Percentiles rank a stretch among this genome's conserved stretches.
Evolutionary conservation across 148 eudicot species (phyloP).

Genomic region (Chenopodium formosanum): DNA sequence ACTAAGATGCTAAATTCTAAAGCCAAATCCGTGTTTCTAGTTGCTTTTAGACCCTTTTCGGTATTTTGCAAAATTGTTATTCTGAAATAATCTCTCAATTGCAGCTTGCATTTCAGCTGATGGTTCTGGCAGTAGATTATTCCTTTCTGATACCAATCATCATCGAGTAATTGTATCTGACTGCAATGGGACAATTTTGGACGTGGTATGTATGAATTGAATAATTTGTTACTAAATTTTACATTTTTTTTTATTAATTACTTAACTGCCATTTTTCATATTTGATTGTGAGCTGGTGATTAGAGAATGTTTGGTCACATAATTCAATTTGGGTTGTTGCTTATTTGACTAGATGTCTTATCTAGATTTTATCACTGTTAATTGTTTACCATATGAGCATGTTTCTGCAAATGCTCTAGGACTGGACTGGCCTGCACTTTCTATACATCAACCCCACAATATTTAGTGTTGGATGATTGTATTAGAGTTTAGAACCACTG

Average conservation of each 20-base stretch:
- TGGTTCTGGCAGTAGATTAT: conserved; percentile 55
- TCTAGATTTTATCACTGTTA: too few species aligned
- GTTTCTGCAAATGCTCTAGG: too few species aligned
- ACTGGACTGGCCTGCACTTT: too few species aligned
- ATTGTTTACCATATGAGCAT: too few species aligned
- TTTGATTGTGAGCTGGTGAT: too few species aligned
- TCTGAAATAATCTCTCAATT: conserved; percentile 16
- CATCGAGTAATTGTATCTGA: conserved; percentile 76
- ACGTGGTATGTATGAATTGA: conserved; percentile 52
- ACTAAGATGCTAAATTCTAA: neutral
- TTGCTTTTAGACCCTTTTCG: neutral
- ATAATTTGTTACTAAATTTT: neutral
- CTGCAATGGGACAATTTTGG: conserved; percentile 68
- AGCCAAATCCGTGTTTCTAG: neutral
- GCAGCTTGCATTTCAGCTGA: conserved; percentile 90
- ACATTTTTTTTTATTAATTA: neutral
- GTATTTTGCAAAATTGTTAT: neutral
- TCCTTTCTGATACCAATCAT: conserved; percentile 89
- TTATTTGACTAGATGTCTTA: too few species aligned
- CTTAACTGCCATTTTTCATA: too few species aligned
- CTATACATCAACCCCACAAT: too few species aligned
- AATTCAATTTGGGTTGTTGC: too few species aligned
- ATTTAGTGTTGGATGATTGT: too few species aligned
- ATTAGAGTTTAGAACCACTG: too few species aligned
- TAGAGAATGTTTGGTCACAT: too few species aligned